Conservation (phyloP, 2,329 filamentous ascomycete species). For the Fusarium nodosum region DNA sequence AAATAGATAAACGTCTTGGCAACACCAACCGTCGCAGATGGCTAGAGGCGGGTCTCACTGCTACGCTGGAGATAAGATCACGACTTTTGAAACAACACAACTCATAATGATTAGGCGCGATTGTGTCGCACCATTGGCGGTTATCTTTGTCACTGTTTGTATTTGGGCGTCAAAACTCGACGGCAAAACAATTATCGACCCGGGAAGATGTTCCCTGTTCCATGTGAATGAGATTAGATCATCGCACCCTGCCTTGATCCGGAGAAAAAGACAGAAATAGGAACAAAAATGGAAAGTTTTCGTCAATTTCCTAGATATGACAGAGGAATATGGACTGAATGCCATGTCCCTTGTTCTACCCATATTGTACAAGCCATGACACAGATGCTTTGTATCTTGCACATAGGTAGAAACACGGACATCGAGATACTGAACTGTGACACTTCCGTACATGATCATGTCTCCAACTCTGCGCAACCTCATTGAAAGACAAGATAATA, state of each 20-base stretch:
- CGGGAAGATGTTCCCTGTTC: not conserved
- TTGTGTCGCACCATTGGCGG: not conserved
- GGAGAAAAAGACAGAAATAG: not conserved
- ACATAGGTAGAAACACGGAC: rapidly evolving
- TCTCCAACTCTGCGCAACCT: not conserved
- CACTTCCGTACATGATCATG: not conserved
- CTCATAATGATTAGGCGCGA: not conserved
- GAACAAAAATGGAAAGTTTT: not conserved
- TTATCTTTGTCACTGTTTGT: not conserved
- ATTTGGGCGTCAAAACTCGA: not conserved
- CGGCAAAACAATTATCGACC: not conserved
- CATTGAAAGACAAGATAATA: not conserved
- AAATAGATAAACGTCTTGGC: constrained; percentile 8
- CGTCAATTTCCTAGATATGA: not conserved
- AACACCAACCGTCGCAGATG: constrained; percentile 1
- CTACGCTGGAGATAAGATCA: constrained; percentile 5
- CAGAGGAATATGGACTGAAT: not conserved
- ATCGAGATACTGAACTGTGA: not conserved
- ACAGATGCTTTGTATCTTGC: not conserved
- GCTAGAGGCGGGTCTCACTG: not conserved
- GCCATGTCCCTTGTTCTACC: no score
- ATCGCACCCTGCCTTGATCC: not conserved
- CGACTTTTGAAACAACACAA: not conserved
- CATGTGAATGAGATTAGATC: not conserved
- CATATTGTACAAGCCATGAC: not conserved